Base-by-base conservation (phyloP, 441 rosid genomes). In the Arabidopsis hybrid region DNA sequence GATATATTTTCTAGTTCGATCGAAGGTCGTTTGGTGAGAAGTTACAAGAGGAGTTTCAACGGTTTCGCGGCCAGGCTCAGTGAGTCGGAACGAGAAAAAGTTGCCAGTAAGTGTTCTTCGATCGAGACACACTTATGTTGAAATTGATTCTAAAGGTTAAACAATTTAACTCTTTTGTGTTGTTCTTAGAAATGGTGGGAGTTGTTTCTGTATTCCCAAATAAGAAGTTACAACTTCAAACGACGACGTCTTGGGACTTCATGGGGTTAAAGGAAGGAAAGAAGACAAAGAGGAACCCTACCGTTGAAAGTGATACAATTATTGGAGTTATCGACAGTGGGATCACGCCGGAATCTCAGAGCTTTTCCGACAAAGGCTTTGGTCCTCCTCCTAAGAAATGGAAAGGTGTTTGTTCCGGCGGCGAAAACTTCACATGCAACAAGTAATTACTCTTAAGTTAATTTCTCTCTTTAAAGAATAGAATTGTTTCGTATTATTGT, bases 321-420 rank as follows among this genome's bases (percentile, higher is more conserved):
- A 35, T 87, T 10, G 90, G 90, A n/a, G 75, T 86, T 56, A 35
- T 89, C 7, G 92, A 89, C 83, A 64, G 72, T 8, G 90, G 89
- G 11, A 82, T 89, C 8, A 80, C 79, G 85, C 95, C 88, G 0
- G 92, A 89, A 70, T 77, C 88, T 3, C 60, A 53, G 8, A 85
- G 90, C 69, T 86, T 89, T 40, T 64, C 55, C 21, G 85, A 67
- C 16, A 10, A 58, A 64, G 85, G 82, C 12, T 83, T 80, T 59
- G 81, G 82, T 77, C 82, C 88, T n/a, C 85, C 86, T 67, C 95
- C 95, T 0, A 38, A 75, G 16, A 86, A 86, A 81, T 86, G 91
- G 91, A 85, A 88, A 67, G 89, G 92, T n/a, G 51, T 45, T 57
- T 89, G 95, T 59, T 63, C 72, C 8, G 78, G 80, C 6, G 67